These are phyloP conservation scores for Ascochyta clinopodiicola DNA, from an alignment of 2,329 filamentous ascomycete species.

Conservation along the genomic window DNA sequence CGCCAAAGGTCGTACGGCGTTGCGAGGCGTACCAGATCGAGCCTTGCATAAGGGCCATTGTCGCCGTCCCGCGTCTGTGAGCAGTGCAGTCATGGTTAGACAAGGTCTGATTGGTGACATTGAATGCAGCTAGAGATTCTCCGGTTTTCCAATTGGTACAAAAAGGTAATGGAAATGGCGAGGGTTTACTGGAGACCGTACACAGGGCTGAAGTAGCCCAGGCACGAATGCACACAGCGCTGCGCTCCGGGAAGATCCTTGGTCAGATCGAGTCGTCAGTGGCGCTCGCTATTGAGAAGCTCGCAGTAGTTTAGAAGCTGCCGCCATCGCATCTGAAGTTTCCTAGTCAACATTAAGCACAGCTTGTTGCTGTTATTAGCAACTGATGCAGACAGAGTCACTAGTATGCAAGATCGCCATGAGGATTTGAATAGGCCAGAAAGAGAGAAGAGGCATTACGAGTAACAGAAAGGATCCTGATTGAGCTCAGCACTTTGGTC, in stretches of 20 bases:
- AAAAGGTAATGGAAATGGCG: background rate
- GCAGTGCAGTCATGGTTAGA: background rate
- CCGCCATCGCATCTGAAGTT: background rate
- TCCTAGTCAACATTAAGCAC: background rate
- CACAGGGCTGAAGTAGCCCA: slow-evolving; percentile 5
- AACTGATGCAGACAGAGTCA: background rate
- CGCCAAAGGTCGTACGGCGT: background rate
- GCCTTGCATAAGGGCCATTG: background rate
- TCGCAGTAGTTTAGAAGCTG: background rate
- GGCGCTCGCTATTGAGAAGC: background rate
- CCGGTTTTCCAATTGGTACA: background rate
- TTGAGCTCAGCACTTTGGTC: background rate
- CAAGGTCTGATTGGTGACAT: background rate
- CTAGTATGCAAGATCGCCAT: background rate
- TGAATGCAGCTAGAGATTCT: background rate
- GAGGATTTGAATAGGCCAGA: background rate
- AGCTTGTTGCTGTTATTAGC: background rate
- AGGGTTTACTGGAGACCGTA: background rate
- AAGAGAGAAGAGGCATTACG: background rate
- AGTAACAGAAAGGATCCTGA: background rate
- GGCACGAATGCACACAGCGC: background rate
- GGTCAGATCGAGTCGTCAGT: background rate
- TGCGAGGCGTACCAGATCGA: background rate
- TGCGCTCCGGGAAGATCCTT: background rate
- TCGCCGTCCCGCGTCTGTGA: background rate